These are phyloP conservation scores for Pythium volutum DNA, from an alignment of 352 stramenopile species.

Conservation along the genomic window DNA sequence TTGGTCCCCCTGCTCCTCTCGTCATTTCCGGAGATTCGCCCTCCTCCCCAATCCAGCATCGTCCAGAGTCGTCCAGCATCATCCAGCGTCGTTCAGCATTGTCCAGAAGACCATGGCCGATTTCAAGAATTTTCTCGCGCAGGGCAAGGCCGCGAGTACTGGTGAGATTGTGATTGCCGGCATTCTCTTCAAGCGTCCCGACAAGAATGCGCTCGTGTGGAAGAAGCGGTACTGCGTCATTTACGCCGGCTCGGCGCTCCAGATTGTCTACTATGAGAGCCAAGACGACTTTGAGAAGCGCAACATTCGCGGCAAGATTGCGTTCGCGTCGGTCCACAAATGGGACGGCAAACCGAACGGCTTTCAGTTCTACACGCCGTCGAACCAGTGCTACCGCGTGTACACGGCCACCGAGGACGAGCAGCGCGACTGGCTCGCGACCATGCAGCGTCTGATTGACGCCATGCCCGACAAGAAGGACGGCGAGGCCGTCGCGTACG, in stretches of 20 bases:
- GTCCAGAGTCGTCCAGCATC: not conserved
- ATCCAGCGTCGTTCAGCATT: not conserved
- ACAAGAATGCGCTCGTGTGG: conserved; percentile 83
- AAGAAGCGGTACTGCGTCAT: conserved; percentile 88
- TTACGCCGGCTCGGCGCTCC: conserved; percentile 48
- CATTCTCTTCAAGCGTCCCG: conserved; percentile 79
- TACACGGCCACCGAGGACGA: conserved; percentile 77
- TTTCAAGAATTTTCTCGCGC: conserved; percentile 23
- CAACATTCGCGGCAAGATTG: conserved; percentile 78
- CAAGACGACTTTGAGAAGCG: conserved; percentile 70
- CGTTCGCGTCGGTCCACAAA: conserved; percentile 73
- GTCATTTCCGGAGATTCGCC: conserved; percentile 21
- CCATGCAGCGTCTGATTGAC: conserved; percentile 73
- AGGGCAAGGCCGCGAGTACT: conserved; percentile 17
- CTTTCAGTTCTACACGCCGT: conserved; percentile 86
- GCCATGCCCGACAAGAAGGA: conserved; percentile 64
- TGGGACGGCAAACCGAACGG: conserved; percentile 86
- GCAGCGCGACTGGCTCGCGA: conserved; percentile 58
- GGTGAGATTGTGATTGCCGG: conserved; percentile 57
- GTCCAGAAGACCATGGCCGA: conserved; percentile 27
- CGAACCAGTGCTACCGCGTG: conserved; percentile 82
- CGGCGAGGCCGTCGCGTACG: conserved; percentile 58
- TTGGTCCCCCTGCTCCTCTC: not conserved
- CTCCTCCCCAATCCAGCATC: conserved; percentile 4
- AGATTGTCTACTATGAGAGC: conserved; percentile 81